Percentiles rank a stretch among this genome's conserved stretches.
Evolutionary conservation across 345 rosid species (phyloP).

Genomic region (Rhodamnia rubescens): DNA sequence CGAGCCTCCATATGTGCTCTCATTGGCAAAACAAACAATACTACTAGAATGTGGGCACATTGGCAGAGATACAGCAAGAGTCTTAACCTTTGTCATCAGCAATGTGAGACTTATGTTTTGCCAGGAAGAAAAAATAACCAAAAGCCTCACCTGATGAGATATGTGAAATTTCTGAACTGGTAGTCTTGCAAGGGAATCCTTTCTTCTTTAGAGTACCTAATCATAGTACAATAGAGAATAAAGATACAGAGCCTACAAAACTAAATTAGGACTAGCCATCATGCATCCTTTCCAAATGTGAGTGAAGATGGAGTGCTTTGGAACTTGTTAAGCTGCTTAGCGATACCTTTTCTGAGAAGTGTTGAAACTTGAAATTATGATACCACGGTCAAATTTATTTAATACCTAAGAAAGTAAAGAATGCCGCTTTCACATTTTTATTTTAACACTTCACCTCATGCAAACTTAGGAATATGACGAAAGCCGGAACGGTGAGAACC

Average conservation of each 20-base stretch:
- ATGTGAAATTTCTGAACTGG: slow-evolving; percentile 51
- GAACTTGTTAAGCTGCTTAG: neutral
- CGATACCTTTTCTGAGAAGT: neutral
- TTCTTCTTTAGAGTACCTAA: slow-evolving; percentile 96
- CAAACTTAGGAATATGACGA: neutral
- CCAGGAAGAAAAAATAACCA: neutral
- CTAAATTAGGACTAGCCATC: neutral
- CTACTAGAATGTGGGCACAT: neutral
- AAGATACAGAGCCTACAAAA: neutral
- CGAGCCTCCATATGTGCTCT: neutral
- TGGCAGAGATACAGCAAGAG: neutral
- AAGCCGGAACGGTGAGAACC: neutral
- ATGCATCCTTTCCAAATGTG: neutral
- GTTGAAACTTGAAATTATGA: neutral
- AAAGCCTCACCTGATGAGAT: slow-evolving; percentile 57
- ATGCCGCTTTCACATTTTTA: neutral
- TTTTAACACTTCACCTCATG: neutral
- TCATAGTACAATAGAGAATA: neutral
- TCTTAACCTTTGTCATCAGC: neutral
- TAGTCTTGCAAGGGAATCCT: slow-evolving; percentile 44
- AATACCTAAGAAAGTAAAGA: neutral
- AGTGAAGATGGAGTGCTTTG: neutral
- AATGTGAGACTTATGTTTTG: neutral
- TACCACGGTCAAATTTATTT: neutral
- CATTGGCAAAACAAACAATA: neutral